Evolutionary conservation across 306 rosid genomes (phyloP).

Genomic region (Vigna hirtella): DNA sequence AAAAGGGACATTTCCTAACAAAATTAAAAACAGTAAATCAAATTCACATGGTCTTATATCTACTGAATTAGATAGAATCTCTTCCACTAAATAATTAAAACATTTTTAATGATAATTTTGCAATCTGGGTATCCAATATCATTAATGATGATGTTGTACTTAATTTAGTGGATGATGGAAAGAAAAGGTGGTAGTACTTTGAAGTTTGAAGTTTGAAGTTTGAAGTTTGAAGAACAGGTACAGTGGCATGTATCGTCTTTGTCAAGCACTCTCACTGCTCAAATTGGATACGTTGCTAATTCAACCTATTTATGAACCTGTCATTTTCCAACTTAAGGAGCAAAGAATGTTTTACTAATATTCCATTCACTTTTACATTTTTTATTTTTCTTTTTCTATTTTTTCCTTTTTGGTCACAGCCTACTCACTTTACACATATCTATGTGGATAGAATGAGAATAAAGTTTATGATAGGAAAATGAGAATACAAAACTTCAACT

Average conservation of each 20-base stretch:
- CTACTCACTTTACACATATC: neutral
- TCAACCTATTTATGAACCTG: conserved; percentile 7
- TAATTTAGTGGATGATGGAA: neutral
- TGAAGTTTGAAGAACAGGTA: neutral
- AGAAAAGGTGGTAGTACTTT: conserved; percentile 4
- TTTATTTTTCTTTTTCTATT: neutral
- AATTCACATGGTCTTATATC: neutral
- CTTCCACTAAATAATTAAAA: neutral
- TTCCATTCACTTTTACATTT: neutral
- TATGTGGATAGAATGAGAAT: neutral
- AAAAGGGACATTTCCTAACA: conserved; percentile 32
- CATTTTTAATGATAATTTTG: neutral
- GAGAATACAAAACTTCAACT: neutral
- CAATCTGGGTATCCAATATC: neutral
- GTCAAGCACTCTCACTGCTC: conserved; percentile 28
- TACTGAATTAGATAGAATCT: no score
- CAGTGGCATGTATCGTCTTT: neutral
- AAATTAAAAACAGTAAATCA: neutral
- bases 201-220: neutral
- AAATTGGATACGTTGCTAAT: conserved; percentile 25
- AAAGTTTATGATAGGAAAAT: neutral
- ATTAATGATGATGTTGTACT: neutral
- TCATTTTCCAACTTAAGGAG: conserved; percentile 31
- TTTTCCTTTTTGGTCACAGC: neutral
- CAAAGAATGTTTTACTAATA: conserved; percentile 31